These are phyloP conservation scores for Leucocoprinus birnbaumii DNA, from an alignment of 768 basidiomycete species.

Conservation along the genomic window DNA sequence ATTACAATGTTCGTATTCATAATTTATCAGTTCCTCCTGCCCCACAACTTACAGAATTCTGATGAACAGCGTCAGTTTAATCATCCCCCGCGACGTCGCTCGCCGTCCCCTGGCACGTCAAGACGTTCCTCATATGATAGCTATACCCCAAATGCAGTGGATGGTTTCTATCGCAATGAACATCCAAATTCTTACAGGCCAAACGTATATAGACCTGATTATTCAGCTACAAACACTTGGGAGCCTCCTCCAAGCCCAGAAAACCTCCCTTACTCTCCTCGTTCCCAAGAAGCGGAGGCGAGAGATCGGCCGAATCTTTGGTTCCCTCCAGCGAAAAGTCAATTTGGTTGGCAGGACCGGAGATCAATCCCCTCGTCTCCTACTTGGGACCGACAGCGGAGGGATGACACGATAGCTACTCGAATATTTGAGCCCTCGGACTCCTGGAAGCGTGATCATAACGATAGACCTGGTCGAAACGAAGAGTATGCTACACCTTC, in stretches of 20 bases:
- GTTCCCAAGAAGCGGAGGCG: conserved; percentile 35
- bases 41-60: conserved; percentile 8
- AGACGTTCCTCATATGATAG: conserved; percentile 48
- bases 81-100: conserved; percentile 37
- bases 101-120: conserved; percentile 47
- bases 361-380: conserved; percentile 38
- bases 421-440: conserved; percentile 75
- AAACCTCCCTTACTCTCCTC: conserved; percentile 35
- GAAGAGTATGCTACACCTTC: conserved; percentile 33
- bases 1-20: conserved; percentile 38
- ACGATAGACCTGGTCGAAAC: conserved; percentile 37
- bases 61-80: conserved; percentile 30
- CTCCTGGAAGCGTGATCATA: conserved; percentile 61
- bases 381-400: conserved; percentile 26
- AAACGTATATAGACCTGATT: conserved; percentile 28
- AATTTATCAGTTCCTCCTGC: conserved; percentile 14
- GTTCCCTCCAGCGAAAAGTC: conserved; percentile 27
- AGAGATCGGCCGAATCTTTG: conserved; percentile 47
- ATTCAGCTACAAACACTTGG: conserved; percentile 27
- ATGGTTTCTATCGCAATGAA: conserved; percentile 35
- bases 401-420: conserved; percentile 30
- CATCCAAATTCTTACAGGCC: conserved; percentile 41
- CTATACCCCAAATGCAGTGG: conserved; percentile 42
- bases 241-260: conserved; percentile 54
- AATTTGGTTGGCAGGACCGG: conserved; percentile 39